A percentile compares a stretch with the other conserved stretches of the same genome.
Conservation (phyloP, 805 yeast species). For the Wickerhamomyces bovis region DNA sequence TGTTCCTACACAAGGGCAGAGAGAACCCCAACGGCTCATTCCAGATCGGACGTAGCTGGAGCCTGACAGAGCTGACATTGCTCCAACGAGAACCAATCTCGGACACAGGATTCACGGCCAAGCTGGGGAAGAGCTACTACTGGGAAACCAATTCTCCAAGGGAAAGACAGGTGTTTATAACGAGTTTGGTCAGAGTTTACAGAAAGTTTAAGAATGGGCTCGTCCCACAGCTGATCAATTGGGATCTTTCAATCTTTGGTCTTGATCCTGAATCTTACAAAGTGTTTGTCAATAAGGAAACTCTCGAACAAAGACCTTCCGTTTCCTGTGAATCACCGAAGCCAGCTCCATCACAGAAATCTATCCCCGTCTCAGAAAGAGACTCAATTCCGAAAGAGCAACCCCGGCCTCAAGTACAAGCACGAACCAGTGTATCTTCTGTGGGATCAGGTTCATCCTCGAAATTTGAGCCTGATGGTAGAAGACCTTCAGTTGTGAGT, state of each 20-base stretch:
- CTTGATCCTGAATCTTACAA: conserved; percentile 32
- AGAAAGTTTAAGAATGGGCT: conserved; percentile 50
- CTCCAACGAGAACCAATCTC: conserved; percentile 49
- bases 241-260: conserved; percentile 40
- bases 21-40: conserved; percentile 66
- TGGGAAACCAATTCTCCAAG: conserved; percentile 65
- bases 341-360: neutral
- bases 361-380: neutral
- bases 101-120: conserved; percentile 51
- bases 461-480: neutral
- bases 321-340: conserved; percentile 1
- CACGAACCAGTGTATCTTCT: neutral
- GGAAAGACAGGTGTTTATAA: conserved; percentile 54
- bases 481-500: neutral
- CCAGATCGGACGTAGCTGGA: conserved; percentile 94
- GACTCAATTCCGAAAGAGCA: neutral
- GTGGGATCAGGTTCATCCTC: neutral
- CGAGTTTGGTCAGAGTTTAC: conserved; percentile 45
- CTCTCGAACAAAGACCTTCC: conserved; percentile 1
- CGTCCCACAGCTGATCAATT: conserved; percentile 46
- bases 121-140: conserved; percentile 72
- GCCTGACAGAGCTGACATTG: conserved; percentile 57
- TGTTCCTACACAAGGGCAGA: conserved; percentile 79
- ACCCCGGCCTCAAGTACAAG: neutral
- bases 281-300: conserved; percentile 15